Base-by-base conservation (phyloP, 306 rosid species). In the Lathyrus sativus region DNA sequence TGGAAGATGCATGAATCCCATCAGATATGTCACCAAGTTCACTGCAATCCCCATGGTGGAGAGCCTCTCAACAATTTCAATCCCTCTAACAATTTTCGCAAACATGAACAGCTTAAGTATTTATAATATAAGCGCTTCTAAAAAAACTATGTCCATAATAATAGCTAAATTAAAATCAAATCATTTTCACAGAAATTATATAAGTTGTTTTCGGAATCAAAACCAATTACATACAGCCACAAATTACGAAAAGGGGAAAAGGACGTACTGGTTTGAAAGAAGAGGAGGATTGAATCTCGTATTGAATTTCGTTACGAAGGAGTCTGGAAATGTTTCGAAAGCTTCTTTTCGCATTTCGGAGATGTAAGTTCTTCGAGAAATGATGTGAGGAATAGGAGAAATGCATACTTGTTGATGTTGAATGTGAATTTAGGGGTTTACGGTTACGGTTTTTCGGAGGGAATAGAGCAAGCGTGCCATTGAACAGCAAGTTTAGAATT, bases 281-380 rank as follows among this genome's bases (percentile, higher is more conserved):
- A 79, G 96, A 78, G 68, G 79, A 76, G 45, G 83, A 60, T 67
- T 88, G 88, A 29, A n/a, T n/a, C n/a, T n/a, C n/a, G n/a, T n/a
- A n/a, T n/a, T n/a, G n/a, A n/a, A n/a, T n/a, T n/a, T n/a, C 98
- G 29, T 46, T 75, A 31, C 91, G 90, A 18, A 92, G 85, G 60
- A 88, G 82, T 79, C 91, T 85, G 59, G 76, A 73, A 67, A 93
- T 76, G 81, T 76, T 41, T 93, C 89, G 76, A 87, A 88, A 58
- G 96, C 90, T 11, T 78, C 80, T 70, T 83, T 88, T 60, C 88
- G 90, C 96, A 86, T 85, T 17, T 88, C 87, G 0, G 88, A 82
- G 38, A 83, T 48, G 85, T 86, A 86, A 70, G 67, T 81, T 61
- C 96, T 83, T 13, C 76, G 63, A 11, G 41, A n/a, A 3, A 70